Conservation (phyloP, 179 eudicot genomes). For the Patellifolia procumbens region DNA sequence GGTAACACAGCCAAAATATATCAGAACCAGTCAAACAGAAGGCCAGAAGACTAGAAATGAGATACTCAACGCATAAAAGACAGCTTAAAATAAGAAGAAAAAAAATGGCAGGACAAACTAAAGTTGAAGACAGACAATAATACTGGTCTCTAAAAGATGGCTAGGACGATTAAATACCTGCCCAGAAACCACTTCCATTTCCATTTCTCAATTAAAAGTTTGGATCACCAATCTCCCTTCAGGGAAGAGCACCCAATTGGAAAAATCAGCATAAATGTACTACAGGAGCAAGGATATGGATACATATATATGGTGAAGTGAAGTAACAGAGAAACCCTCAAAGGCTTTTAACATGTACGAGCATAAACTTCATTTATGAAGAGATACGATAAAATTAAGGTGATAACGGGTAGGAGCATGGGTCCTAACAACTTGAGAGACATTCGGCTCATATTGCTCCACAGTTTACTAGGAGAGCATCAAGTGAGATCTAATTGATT, state of each 20-base stretch:
- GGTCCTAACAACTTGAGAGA: background rate
- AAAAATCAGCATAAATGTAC: background rate
- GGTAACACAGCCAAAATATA: constrained; percentile 17
- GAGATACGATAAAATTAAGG: background rate
- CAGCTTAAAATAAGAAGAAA: background rate
- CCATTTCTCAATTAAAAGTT: background rate
- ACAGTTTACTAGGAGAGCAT: background rate
- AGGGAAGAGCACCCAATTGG: background rate
- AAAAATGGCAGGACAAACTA: background rate
- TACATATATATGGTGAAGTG: background rate
- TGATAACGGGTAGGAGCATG: background rate
- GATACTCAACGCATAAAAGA: background rate
- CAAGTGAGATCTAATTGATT: background rate
- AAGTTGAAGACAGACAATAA: background rate
- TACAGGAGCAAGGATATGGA: background rate
- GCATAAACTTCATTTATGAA: background rate
- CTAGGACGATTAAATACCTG: constrained; percentile 3
- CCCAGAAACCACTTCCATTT: background rate
- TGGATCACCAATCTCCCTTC: background rate
- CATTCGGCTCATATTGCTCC: background rate
- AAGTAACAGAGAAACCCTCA: background rate
- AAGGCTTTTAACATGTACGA: background rate
- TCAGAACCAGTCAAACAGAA: background rate
- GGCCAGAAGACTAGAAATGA: constrained; percentile 2
- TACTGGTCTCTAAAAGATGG: background rate